Base-by-base conservation (phyloP, 495 filamentous ascomycete genomes). In the Extremus antarcticus region DNA sequence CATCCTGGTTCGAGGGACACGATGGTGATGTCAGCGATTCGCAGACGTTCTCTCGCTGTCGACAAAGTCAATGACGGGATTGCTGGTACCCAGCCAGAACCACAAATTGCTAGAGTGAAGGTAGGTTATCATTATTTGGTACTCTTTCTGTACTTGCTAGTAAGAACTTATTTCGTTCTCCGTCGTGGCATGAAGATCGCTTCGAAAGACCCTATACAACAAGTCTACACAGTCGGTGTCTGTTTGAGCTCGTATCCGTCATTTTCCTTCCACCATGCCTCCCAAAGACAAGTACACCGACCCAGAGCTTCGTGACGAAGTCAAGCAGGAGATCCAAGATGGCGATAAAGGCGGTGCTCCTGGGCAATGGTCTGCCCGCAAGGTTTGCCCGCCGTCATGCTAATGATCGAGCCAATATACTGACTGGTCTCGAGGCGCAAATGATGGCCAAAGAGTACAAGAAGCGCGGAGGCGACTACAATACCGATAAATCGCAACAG, bases 391-490 rank as follows among this genome's bases (percentile, higher is more conserved):
- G 2, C 29, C 29, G 13, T 15, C 16, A 32, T n/a, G 19, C 32
- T 20, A 41, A 40, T 47, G 3, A 9, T 19, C 38, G 2, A 29
- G 25, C n/a, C n/a, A 15, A 8, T 48, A 23, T n/a, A 48, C 21
- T 56, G 11, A 20, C 17, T 20, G 40, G 10, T 39, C 13, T 9
- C 43, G 25, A 75, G 71, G 74, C 58, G 16, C 73, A 77, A 69
- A 66, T 77, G 63, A 76, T 73, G 71, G 74, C 74, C 2, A 58
- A 67, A 0, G 74, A 76, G 55, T 77, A 77, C 67, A 76, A 77
- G 56, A 71, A 70, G 49, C 73, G 74, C 45, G 73, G 74, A 13
- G 74, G 74, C n/a, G 65, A 60, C 17, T 76, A 77, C 63, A 77
- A 62, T 19, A 75, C 70, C 7, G 62, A 65, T 22, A 74, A 76